Percentiles rank a stretch among this genome's conserved stretches.
Conservation (phyloP, 2,329 filamentous ascomycete species). For the Ustulina deusta region DNA sequence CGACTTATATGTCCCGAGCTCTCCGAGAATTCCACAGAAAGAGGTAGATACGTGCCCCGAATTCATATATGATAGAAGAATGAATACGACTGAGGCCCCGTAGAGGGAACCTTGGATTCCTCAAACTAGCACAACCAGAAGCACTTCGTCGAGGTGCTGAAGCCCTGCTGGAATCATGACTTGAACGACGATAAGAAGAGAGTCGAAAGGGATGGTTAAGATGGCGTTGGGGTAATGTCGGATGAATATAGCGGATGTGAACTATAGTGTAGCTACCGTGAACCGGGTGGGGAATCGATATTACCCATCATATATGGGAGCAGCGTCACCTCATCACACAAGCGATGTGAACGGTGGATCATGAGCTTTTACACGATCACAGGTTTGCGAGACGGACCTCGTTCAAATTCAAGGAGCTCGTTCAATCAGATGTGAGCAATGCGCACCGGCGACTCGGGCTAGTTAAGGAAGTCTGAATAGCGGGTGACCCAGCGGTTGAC, state of each 20-base stretch:
- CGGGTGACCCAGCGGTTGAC: constrained; percentile 53
- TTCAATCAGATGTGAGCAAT: constrained; percentile 49
- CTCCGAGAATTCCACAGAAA: background rate
- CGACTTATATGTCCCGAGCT: background rate
- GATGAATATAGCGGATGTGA: constrained; percentile 45
- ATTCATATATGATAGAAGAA: constrained; percentile 19
- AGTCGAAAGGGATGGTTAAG: constrained; percentile 33
- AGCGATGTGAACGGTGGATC: constrained; percentile 38
- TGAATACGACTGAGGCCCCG: constrained; percentile 38
- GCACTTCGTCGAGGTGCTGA: constrained; percentile 40
- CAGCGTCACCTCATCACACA: constrained; percentile 45
- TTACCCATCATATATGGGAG: constrained; percentile 45
- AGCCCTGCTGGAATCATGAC: constrained; percentile 44
- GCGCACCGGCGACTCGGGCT: constrained; percentile 43
- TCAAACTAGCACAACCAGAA: constrained; percentile 50
- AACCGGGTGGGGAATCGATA: constrained; percentile 43
- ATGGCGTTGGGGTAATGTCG: constrained; percentile 43
- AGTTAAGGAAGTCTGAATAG: constrained; percentile 37
- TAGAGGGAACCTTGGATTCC: constrained; percentile 54
- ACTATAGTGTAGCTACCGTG: constrained; percentile 44
- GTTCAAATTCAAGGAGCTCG: constrained; percentile 42
- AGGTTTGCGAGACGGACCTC: constrained; percentile 46
- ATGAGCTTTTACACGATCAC: constrained; percentile 41
- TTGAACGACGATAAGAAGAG: constrained; percentile 36
- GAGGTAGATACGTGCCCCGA: background rate